These are phyloP conservation scores for Diutina ranongensis DNA, from an alignment of 1,139 yeast genomes.

Conservation along the genomic window DNA sequence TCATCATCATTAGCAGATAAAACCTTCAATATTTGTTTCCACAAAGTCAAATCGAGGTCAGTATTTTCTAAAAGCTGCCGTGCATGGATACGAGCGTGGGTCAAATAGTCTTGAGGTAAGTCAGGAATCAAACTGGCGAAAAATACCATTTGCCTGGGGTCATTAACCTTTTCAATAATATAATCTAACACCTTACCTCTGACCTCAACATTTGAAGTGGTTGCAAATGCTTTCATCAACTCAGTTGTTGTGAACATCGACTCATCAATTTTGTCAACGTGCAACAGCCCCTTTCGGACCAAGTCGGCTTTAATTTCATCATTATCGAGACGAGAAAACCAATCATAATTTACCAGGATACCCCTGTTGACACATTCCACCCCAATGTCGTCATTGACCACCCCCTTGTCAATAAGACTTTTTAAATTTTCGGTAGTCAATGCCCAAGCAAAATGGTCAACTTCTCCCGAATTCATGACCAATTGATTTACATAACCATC, in stretches of 20 bases:
- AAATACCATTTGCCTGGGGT: neutral
- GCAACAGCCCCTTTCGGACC: neutral
- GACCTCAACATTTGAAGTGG: neutral
- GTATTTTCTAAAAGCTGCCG: neutral
- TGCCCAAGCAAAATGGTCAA: slow-evolving; percentile 14
- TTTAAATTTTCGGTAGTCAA: slow-evolving; percentile 13
- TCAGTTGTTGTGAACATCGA: neutral
- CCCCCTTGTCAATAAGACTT: neutral
- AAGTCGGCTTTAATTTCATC: neutral
- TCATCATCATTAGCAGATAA: neutral
- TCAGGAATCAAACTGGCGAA: neutral
- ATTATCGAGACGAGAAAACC: neutral
- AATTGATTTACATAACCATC: neutral
- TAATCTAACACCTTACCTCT: neutral
- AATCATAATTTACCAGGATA: neutral
- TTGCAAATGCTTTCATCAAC: neutral
- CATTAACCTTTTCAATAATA: neutral
- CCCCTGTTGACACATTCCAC: neutral
- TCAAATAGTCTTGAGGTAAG: neutral
- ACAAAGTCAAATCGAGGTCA: neutral
- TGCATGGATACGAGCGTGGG: neutral
- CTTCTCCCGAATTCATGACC: neutral
- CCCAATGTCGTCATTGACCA: neutral
- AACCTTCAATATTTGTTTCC: neutral
- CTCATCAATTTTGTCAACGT: neutral